These are phyloP conservation scores for Neurospora sp. DNA, from an alignment of 495 filamentous ascomycete species.

Conservation along the genomic window DNA sequence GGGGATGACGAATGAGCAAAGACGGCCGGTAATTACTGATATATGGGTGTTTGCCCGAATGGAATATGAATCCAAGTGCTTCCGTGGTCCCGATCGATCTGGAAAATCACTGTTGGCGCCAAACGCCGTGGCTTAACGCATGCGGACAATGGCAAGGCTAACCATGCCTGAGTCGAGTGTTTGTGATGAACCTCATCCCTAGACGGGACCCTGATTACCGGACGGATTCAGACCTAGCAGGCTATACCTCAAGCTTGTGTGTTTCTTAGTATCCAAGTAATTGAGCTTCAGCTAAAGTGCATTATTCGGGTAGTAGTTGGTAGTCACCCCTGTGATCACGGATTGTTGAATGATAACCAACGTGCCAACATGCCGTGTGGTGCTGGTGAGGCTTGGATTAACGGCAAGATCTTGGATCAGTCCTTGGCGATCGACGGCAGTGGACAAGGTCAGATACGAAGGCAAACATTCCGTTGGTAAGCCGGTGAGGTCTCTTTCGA, in stretches of 20 bases:
- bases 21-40: not conserved
- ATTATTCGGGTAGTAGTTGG: not conserved
- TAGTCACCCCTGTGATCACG: not conserved
- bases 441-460: not conserved
- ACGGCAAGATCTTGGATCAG: not conserved
- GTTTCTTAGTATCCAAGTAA: not conserved
- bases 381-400: not conserved
- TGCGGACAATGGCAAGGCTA: not conserved
- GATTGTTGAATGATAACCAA: not conserved
- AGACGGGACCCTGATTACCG: not conserved
- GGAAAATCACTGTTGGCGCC: not conserved
- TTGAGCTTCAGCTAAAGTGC: not conserved
- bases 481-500: not conserved
- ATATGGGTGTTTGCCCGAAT: not conserved
- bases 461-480: not conserved
- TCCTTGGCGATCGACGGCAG: not conserved
- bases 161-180: not conserved
- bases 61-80: not conserved
- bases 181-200: not conserved
- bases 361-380: not conserved
- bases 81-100: not conserved
- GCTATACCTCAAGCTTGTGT: not conserved
- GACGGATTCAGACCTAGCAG: not conserved
- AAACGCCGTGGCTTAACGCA: not conserved
- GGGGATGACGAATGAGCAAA: not conserved